Base-by-base conservation (phyloP, 768 basidiomycete species). In the Galerina sulciceps region DNA sequence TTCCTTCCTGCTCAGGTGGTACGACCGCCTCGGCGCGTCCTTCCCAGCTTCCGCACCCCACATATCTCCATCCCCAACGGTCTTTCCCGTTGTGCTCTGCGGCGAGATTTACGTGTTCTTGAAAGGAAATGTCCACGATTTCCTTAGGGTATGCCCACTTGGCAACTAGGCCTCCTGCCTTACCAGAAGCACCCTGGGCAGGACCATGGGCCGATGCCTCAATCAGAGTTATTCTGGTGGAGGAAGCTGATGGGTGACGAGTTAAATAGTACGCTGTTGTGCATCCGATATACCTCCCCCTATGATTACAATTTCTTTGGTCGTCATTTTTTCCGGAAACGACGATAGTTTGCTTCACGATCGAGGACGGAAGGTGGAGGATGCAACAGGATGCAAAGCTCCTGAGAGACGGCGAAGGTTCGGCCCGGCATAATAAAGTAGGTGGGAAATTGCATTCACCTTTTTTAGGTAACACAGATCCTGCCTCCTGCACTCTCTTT, bases 261-360 rank as follows among this genome's bases (percentile, higher is more conserved):
- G 88, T 75, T 51, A 93, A 79, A 71, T 90, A 94, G 76, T 91
- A 94, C 13, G 93, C 92, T 0, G 88, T 90, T 1, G 88, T 89
- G 57, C 88, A 87, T 9, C 94, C 94, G 40, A 94, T 89, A 95
- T 94, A 0, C 94, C 94, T 18, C 88, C 94, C 23, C 94, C 93
- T 59, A 96, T 80, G 59, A 96, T 84, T 31, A 91, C 82, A 53
- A 95, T 87, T 48, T 84, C 68, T 43, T 69, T 71, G 5, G 60
- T 35, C 42, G 55, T 45, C 53, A 63, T 54, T 34, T 2, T n/a
- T 31, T 17, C 8, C 31, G 17, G 36, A 4, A 14, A 31, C 11
- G n/a, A 17, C 4, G 18, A 34, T 1, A 17, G 41, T n/a, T n/a
- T 8, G 31, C 6, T n/a, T 41, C 18, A 15, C 18, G 36, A 17